These are phyloP conservation scores for Beta macrorhiza DNA, from an alignment of 179 eudicot genomes.

Conservation along the genomic window DNA sequence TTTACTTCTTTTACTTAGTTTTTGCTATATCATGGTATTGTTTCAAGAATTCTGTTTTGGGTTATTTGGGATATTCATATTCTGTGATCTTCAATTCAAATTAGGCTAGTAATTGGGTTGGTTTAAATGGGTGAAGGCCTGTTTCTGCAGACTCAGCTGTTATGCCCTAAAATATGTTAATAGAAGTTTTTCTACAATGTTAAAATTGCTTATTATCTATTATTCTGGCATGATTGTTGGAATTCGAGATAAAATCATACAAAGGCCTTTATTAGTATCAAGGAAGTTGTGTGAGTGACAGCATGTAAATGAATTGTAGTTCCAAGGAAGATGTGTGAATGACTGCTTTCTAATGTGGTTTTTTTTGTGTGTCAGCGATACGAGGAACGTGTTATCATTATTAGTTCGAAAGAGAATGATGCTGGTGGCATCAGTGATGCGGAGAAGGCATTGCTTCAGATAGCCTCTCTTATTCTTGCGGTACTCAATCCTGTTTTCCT, in stretches of 20 bases:
- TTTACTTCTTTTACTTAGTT: background rate
- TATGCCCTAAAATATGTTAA: too few species aligned
- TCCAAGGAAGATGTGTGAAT: background rate
- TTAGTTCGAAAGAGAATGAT: slow-evolving; percentile 72
- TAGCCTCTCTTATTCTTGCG: slow-evolving; percentile 72
- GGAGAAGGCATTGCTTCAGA: slow-evolving; percentile 78
- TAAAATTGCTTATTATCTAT: too few species aligned
- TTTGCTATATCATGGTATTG: background rate
- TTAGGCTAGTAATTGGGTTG: too few species aligned
- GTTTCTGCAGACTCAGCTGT: too few species aligned
- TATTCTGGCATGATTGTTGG: background rate
- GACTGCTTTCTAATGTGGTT: slow-evolving; percentile 8
- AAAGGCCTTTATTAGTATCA: background rate
- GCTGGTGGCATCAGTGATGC: slow-evolving; percentile 56
- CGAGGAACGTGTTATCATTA: slow-evolving; percentile 88
- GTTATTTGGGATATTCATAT: too few species aligned
- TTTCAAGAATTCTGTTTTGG: too few species aligned
- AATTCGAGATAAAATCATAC: background rate
- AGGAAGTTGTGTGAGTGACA: background rate
- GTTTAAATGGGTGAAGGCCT: too few species aligned
- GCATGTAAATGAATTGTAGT: background rate
- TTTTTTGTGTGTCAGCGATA: slow-evolving; percentile 49
- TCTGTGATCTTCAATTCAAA: too few species aligned
- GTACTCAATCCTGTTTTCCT: slow-evolving; percentile 31
- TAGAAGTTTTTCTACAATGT: too few species aligned